Base-by-base conservation (phyloP, 1,284 basidiomycete species). In the Dichomitus squalens region DNA sequence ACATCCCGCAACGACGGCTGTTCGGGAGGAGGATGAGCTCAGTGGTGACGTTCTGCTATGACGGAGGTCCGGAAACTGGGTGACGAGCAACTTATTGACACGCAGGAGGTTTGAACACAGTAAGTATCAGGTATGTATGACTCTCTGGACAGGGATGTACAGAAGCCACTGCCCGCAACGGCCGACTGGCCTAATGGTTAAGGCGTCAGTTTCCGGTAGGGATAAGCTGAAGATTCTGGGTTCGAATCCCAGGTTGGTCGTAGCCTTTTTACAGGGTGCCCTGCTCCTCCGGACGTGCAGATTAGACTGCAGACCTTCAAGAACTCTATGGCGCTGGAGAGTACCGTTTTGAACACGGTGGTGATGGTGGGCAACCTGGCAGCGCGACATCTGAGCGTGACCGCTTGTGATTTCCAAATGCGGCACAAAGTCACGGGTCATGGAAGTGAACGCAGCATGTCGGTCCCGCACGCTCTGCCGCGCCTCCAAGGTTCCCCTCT, bases 181-280 rank as follows among this genome's bases (percentile, higher is more conserved):
- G 62, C 62, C 62, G 62, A 36, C 62, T 64, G 62, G 62, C 62
- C 62, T 64, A 64, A 64, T 64, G 62, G 62, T 61, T 59, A 64
- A 64, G 62, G 62, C 62, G 62, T 64, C 62, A 64, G 62, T 79
- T 78, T 79, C 78, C 76, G 76, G 76, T 59, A 31, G 14, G 29
- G 2, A 21, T 44, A 53, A 77, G 77, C 76, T 78, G 78, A 76
- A 79, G 76, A 79, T 78, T 78, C 76, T 77, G 76, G 76, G 76
- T 78, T 78, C 76, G 76, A 78, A 69, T 79, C 76, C 76, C 76
- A 77, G 77, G 78, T 77, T 75, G 76, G 76, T 78, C 76, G 76
- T 3, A 29, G 6, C 9, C 7, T 47, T 34, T 55, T 55, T 55
- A 49, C 52, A n/a, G n/a, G 12, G 1, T 20, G 14, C 12, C 16